Percentiles rank a stretch among this genome's conserved stretches.
Evolutionary conservation across 129 eudicot species (phyloP).

Genomic region (Escallonia herrerae): DNA sequence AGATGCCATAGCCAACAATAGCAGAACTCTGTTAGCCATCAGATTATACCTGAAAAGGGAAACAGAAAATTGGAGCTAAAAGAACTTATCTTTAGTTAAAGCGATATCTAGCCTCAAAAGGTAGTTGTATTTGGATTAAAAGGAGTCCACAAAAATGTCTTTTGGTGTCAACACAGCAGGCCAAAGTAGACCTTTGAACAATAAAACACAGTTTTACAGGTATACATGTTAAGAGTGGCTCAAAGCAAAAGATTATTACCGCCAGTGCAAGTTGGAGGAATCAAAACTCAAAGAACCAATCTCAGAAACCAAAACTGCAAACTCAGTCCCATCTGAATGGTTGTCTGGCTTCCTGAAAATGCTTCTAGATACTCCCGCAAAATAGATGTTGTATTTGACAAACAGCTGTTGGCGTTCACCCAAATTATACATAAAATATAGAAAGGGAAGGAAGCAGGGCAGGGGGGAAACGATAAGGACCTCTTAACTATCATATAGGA

Average conservation of each 20-base stretch:
- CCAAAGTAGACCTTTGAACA: not conserved
- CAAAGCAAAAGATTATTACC: slow-evolving; percentile 28
- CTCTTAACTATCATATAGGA: slow-evolving; percentile 1
- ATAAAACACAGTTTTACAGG: not conserved
- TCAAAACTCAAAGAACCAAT: slow-evolving; percentile 84
- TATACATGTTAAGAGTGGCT: not conserved
- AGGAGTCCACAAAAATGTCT: no score
- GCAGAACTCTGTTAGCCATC: slow-evolving; percentile 96
- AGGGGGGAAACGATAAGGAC: not conserved
- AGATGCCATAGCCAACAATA: slow-evolving; percentile 81
- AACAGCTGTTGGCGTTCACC: slow-evolving; percentile 55
- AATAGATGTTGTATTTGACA: slow-evolving; percentile 90
- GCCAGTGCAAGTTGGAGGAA: slow-evolving; percentile 77
- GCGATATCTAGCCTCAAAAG: no score
- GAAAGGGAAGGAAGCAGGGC: not conserved
- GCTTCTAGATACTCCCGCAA: slow-evolving; percentile 75
- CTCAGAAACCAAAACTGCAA: slow-evolving; percentile 76
- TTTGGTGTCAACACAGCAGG: not conserved
- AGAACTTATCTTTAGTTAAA: not conserved
- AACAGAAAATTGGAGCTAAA: slow-evolving; percentile 12
- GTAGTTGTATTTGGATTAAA: no score
- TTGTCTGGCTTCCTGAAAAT: slow-evolving; percentile 41
- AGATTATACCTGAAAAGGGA: slow-evolving; percentile 67
- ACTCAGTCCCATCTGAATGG: slow-evolving; percentile 53
- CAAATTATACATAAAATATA: slow-evolving; percentile 7